Conservation (phyloP, 768 basidiomycete genomes). For the Goffeauzyma gilvescens region DNA sequence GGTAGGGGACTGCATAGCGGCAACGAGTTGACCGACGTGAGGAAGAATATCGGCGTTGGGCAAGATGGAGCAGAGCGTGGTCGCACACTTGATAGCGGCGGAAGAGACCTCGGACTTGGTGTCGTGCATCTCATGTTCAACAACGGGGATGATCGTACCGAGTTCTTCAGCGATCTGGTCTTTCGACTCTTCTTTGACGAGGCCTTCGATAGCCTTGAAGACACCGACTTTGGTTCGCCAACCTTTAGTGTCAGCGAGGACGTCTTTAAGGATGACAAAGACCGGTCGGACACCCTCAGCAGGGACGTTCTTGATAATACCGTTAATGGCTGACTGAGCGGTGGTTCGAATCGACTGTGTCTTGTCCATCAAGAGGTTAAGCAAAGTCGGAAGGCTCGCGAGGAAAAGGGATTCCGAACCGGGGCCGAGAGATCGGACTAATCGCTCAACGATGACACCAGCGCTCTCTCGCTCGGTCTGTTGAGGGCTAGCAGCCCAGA, state of each 20-base stretch:
- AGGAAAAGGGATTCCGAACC: slow-evolving; percentile 61
- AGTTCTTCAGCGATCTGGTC: slow-evolving; percentile 68
- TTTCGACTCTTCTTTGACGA: slow-evolving; percentile 38
- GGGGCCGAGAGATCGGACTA: slow-evolving; percentile 29
- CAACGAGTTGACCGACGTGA: slow-evolving; percentile 73
- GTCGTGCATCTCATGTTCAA: slow-evolving; percentile 85
- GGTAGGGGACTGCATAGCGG: slow-evolving; percentile 64
- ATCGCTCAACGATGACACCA: slow-evolving; percentile 27
- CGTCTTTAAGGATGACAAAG: slow-evolving; percentile 44
- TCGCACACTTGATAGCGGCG: slow-evolving; percentile 75
- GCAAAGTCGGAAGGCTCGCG: slow-evolving; percentile 46
- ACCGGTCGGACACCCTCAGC: slow-evolving; percentile 54
- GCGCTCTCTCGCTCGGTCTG: slow-evolving; percentile 31
- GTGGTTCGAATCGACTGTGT: slow-evolving; percentile 74
- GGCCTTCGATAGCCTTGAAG: slow-evolving; percentile 61
- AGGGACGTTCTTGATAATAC: slow-evolving; percentile 64
- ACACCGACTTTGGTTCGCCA: slow-evolving; percentile 92
- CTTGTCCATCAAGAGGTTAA: slow-evolving; percentile 79
- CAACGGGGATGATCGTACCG: slow-evolving; percentile 59
- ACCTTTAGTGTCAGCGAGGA: slow-evolving; percentile 54
- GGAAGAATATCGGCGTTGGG: slow-evolving; percentile 81
- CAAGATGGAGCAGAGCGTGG: slow-evolving; percentile 67
- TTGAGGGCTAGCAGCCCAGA: slow-evolving; percentile 24
- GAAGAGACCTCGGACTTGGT: slow-evolving; percentile 82
- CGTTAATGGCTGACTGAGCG: slow-evolving; percentile 59